Evolutionary conservation across 148 eudicot species (phyloP), one percentile per base, ranked within the genome.

Genomic region (Limonium bicolor): DNA sequence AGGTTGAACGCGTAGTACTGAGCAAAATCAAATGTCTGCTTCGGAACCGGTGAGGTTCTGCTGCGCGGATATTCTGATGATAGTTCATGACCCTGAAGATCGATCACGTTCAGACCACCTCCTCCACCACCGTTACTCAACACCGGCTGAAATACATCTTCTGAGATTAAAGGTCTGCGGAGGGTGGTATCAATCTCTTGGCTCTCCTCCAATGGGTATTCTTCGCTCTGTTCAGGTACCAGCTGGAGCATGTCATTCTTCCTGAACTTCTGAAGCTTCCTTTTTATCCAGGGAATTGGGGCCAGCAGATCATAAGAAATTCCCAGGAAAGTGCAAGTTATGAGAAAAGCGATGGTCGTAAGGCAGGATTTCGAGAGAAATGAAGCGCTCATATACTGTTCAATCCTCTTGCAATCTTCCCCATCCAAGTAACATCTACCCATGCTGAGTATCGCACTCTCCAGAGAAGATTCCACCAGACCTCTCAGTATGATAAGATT

Each of bases 351-450:
- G 41, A 90, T 71, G 6, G 99, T 74, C 2, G 93, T 77, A 11
- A 90, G 85, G 66, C 93, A 90, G 16, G 99, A 84, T 48, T 72
- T 80, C 1, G 99, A 74, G 52, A 84, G 63, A 50, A 84, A 80
- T 1, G 95, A 90, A 30, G 93, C 79, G 36, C 87, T 84, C 81
- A 80, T 70, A 41, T 90, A 90, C 53, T 90, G 74, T 47, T 84
- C 99, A 29, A 90, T 90, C 70, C 66, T 63, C 61, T 78, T 80
- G 70, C 95, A 84, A 63, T 84, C 97, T 69, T 90, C 97, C 15
- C 95, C 95, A 34, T 84, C 95, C 67, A 90, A 71, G 52, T 90
- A 90, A 75, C 97, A 90, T 11, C 95, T 71, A 19, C 95, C 86
- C 95, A 90, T 84, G 53, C 68, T 75, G 38, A 90, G 47, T 29